Evolutionary conservation across 2,329 filamentous ascomycete genomes (phyloP).

Genomic region (Curvularia verruculosa): DNA sequence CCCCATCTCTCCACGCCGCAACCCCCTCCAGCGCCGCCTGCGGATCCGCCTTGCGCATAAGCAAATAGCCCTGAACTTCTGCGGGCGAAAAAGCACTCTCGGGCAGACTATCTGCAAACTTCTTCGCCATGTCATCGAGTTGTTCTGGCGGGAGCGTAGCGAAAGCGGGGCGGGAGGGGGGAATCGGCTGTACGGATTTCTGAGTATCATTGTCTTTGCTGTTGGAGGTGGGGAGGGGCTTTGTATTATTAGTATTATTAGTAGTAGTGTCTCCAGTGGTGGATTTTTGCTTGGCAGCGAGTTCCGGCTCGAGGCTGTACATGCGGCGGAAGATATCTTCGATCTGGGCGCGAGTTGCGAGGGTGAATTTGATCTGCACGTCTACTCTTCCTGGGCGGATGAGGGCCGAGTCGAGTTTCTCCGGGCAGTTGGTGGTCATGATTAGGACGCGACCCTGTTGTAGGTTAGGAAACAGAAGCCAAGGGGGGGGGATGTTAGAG

Average conservation of each 20-base stretch:
- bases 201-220: neutral
- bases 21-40: constrained; percentile 8
- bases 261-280: neutral
- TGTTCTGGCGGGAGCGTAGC: neutral
- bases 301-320: constrained; percentile 17
- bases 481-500: too few species aligned
- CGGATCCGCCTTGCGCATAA: constrained; percentile 15
- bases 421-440: constrained; percentile 37
- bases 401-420: constrained; percentile 57
- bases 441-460: constrained; percentile 49
- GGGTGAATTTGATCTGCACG: constrained; percentile 39
- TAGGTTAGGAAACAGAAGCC: too few species aligned
- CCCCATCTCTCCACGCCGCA: constrained; percentile 3
- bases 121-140: neutral
- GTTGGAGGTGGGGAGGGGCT: too few species aligned
- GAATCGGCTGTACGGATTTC: neutral
- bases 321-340: constrained; percentile 28
- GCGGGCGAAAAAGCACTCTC: constrained; percentile 16
- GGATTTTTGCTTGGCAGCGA: neutral
- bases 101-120: constrained; percentile 17
- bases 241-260: too few species aligned
- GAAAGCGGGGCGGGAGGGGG: neutral
- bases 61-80: constrained; percentile 23
- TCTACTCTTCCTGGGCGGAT: constrained; percentile 68
- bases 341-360: constrained; percentile 18